Conservation (phyloP, 352 stramenopile genomes). For the Thraustotheca clavata region DNA sequence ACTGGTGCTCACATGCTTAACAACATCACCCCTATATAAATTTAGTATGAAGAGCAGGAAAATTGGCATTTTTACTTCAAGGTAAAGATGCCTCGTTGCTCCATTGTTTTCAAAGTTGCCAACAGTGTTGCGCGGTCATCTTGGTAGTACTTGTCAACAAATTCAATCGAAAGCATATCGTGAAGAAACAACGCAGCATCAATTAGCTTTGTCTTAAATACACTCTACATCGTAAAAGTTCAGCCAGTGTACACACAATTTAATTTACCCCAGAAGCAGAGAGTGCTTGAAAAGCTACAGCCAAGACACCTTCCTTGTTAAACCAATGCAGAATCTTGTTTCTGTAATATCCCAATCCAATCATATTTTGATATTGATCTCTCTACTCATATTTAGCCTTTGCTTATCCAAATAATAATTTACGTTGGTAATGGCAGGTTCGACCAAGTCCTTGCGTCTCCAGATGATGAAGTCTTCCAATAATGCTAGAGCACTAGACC, state of each 20-base stretch:
- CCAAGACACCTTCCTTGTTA: conserved; percentile 64
- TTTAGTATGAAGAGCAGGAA: no score
- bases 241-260: not conserved
- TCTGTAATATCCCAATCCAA: conserved; percentile 77
- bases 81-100: not conserved
- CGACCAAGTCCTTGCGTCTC: conserved; percentile 64
- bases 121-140: conserved; percentile 39
- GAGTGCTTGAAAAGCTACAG: conserved; percentile 63
- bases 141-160: conserved; percentile 55
- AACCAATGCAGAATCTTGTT: conserved; percentile 87
- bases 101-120: conserved; percentile 29
- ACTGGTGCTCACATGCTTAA: not conserved
- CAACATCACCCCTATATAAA: not conserved
- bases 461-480: conserved; percentile 60
- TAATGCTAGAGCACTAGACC: conserved; percentile 39
- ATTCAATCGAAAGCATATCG: conserved; percentile 71
- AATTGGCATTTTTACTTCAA: not conserved
- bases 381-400: conserved; percentile 30
- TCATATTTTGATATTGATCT: conserved; percentile 81
- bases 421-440: conserved; percentile 68
- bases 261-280: conserved; percentile 22
- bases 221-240: conserved; percentile 23
- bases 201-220: conserved; percentile 44
- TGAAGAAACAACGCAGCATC: conserved; percentile 60
- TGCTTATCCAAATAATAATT: conserved; percentile 16